Evolutionary conservation across 2,329 filamentous ascomycete species (phyloP), one percentile per base, ranked within the genome.

Genomic region (Trichoderma sp.): DNA sequence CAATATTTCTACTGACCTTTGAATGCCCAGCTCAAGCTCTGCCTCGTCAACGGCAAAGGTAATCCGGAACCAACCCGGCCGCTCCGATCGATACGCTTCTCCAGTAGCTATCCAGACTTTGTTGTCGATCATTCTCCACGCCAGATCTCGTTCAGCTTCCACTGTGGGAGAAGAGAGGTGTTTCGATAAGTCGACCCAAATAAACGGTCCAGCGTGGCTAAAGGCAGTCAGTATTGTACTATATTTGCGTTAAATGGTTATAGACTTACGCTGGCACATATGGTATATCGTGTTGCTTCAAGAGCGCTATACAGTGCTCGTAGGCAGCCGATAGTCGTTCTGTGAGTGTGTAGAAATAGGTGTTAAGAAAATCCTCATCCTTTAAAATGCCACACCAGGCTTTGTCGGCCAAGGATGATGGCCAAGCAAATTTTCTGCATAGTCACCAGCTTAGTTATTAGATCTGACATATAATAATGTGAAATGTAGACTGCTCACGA

Each of bases 91-190:
- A 39, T 58, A 58, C 6, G 54, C 54, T 27, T 58, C 54, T 39
- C 54, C 54, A 27, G 54, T 58, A 6, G 54, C 54, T n/a, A 58
- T 22, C 54, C 54, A 58, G 2, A 58, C 54, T n/a, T 39, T 58
- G 34, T 58, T 58, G 9, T 58, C 22, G n/a, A 58, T 58, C 54
- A 58, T 58, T 35, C 10, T 58, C 54, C 54, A 58, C 22, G 54
- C 54, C 54, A 58, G 17, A 7, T 58, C 34, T 12, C 54, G 34
- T 13, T 58, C 54, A 0, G 54, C 54, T n/a, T 58, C 34, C 15
- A 58, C n/a, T 17, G 54, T 39, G 12, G n/a, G 19, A 17, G 54
- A 58, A n/a, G 54, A 58, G 19, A 58, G 54, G 2, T 58, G 7
- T n/a, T 27, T 58, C 13, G 54, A 58, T 17, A 58, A 27, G 22